Conservation (phyloP, 352 stramenopile genomes). For the Pythium scleroteichum region DNA sequence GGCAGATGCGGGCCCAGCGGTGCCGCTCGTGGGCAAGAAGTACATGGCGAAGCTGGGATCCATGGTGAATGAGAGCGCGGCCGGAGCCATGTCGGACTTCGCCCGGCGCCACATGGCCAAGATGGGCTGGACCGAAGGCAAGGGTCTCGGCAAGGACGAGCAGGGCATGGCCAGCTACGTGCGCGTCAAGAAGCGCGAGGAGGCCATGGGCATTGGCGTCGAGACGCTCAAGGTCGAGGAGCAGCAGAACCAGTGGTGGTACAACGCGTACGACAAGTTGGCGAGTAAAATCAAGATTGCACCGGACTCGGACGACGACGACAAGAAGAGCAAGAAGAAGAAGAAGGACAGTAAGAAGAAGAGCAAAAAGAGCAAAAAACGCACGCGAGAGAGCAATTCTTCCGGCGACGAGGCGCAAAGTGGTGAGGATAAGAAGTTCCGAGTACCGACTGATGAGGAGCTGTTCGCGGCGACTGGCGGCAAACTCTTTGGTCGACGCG, state of each 20-base stretch:
- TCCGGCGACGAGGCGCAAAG: slow-evolving; percentile 34
- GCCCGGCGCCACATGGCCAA: slow-evolving; percentile 90
- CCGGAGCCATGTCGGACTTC: slow-evolving; percentile 70
- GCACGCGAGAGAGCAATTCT: slow-evolving; percentile 23
- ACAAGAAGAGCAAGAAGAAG: slow-evolving; percentile 54
- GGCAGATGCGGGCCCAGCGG: slow-evolving; percentile 21
- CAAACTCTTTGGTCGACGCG: slow-evolving; percentile 94
- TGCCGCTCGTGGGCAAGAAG: slow-evolving; percentile 86
- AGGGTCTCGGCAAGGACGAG: slow-evolving; percentile 95
- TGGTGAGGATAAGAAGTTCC: slow-evolving; percentile 41
- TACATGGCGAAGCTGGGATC: slow-evolving; percentile 68
- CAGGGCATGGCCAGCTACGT: slow-evolving; percentile 94
- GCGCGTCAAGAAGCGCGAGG: slow-evolving; percentile 92
- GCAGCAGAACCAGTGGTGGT: slow-evolving; percentile 87
- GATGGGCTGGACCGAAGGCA: slow-evolving; percentile 96
- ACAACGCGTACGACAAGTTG: slow-evolving; percentile 86
- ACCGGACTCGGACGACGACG: slow-evolving; percentile 58
- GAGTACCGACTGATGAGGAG: slow-evolving; percentile 92
- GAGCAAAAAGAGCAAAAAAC: slow-evolving; percentile 48
- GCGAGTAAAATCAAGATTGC: slow-evolving; percentile 87
- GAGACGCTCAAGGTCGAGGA: slow-evolving; percentile 71
- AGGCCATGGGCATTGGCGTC: slow-evolving; percentile 91
- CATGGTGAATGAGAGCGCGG: slow-evolving; percentile 81
- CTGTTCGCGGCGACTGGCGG: slow-evolving; percentile 95
- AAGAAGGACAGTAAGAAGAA: slow-evolving; percentile 63